Percentiles rank a stretch among this genome's conserved stretches.
Conservation (phyloP, 2,329 filamentous ascomycete species). For the Sporothrix phasma region DNA sequence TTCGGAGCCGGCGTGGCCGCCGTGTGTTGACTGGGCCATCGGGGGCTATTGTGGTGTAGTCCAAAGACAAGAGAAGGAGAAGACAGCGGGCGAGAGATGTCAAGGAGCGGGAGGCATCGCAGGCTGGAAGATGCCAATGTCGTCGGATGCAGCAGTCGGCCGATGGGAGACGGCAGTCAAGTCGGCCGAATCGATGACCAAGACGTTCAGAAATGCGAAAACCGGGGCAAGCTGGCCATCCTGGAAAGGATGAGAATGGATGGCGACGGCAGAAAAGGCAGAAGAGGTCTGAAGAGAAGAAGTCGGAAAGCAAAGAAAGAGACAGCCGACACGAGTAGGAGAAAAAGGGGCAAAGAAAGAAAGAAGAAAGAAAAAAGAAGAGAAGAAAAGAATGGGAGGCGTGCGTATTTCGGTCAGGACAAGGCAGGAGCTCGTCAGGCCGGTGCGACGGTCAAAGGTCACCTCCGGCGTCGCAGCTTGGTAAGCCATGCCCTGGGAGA, state of each 20-base stretch:
- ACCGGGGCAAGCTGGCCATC: background rate
- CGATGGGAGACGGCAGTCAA: background rate
- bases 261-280: background rate
- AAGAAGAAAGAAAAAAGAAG: background rate
- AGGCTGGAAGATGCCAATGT: background rate
- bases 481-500: background rate
- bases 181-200: too few relatives aligned
- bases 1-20: background rate
- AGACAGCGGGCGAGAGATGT: background rate
- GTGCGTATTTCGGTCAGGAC: too few relatives aligned
- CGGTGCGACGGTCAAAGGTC: too few relatives aligned
- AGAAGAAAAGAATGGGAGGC: background rate
- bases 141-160: background rate
- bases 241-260: background rate
- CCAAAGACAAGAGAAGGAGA: background rate
- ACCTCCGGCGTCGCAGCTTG: slow-evolving; percentile 1
- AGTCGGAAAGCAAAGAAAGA: too few relatives aligned
- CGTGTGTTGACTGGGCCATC: background rate
- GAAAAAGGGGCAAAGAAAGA: background rate
- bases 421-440: too few relatives aligned
- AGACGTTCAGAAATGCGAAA: too few relatives aligned
- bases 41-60: background rate
- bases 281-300: background rate
- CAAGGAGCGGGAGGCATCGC: background rate
- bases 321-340: background rate